These are phyloP conservation scores for Xylaria sp. DNA, from an alignment of 2,329 filamentous ascomycete species.

Conservation along the genomic window DNA sequence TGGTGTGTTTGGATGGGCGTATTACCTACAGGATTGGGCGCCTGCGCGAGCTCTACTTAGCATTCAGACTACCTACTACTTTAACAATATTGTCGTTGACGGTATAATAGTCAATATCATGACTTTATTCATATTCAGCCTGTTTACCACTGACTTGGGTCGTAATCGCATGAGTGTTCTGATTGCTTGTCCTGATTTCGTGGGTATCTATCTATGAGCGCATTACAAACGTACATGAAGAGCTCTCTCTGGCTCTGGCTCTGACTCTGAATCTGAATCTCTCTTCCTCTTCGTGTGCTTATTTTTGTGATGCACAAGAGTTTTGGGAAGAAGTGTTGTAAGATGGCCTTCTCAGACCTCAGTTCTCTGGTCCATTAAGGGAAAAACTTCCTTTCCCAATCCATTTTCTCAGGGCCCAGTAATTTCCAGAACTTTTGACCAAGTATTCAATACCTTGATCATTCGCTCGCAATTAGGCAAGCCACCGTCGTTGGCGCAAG, in stretches of 20 bases:
- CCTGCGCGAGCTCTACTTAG: no score
- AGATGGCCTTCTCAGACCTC: background rate
- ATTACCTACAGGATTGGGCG: background rate
- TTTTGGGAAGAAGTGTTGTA: background rate
- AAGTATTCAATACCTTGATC: background rate
- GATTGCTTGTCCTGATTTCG: background rate
- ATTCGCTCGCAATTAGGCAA: background rate
- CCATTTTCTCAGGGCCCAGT: background rate
- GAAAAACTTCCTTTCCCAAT: background rate
- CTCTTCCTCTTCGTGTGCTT: background rate
- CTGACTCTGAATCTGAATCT: background rate
- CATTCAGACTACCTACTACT: no score
- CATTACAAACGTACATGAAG: background rate
- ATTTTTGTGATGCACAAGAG: background rate
- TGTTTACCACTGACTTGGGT: background rate
- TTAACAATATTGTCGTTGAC: no score
- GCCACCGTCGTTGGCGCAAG: background rate
- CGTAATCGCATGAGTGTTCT: background rate
- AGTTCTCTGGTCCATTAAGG: background rate
- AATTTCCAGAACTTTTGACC: background rate
- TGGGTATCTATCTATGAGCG: background rate
- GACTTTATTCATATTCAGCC: no score
- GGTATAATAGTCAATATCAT: no score
- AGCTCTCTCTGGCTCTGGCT: background rate
- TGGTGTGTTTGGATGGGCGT: background rate